phyloP scores from a whole-genome alignment of 768 basidiomycete species.

The Russula virescens region DNA sequence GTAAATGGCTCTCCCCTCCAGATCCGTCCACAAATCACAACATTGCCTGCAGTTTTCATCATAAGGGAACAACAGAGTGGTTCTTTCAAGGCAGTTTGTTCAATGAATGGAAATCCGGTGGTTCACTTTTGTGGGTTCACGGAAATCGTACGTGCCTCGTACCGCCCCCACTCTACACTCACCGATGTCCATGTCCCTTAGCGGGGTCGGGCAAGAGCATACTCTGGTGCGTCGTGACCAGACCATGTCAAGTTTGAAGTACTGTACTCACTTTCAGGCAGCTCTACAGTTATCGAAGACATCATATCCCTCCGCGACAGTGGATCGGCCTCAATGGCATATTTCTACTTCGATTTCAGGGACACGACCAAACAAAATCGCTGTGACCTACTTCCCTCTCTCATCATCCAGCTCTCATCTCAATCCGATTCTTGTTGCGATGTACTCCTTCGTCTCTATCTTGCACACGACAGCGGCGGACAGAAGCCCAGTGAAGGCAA shows the following conservation, averaged over 20 bases:
- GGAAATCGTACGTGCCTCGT: not conserved
- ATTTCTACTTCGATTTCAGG: constrained; percentile 1
- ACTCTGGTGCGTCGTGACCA: not conserved
- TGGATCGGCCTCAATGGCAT: not conserved
- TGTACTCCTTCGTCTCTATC: not conserved
- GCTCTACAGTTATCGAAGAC: not conserved
- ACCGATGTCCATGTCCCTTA: not conserved
- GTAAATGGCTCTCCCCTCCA: not conserved
- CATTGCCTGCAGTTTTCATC: not conserved
- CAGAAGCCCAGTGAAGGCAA: not conserved
- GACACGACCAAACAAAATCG: not conserved
- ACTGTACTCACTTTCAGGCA: not conserved
- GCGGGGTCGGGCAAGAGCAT: not conserved
- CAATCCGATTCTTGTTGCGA: not conserved
- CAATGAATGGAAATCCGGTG: not conserved
- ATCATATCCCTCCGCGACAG: not conserved
- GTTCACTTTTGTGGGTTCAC: not conserved
- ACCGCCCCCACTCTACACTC: no score
- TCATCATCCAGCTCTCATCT: not conserved
- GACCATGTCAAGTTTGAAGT: not conserved
- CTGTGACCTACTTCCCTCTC: not conserved
- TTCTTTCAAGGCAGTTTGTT: not conserved
- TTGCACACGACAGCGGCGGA: not conserved
- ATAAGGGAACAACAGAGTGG: not conserved
- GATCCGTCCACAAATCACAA: not conserved